Conservation (phyloP, 1,284 basidiomycete species). For the Marasmius sp. region DNA sequence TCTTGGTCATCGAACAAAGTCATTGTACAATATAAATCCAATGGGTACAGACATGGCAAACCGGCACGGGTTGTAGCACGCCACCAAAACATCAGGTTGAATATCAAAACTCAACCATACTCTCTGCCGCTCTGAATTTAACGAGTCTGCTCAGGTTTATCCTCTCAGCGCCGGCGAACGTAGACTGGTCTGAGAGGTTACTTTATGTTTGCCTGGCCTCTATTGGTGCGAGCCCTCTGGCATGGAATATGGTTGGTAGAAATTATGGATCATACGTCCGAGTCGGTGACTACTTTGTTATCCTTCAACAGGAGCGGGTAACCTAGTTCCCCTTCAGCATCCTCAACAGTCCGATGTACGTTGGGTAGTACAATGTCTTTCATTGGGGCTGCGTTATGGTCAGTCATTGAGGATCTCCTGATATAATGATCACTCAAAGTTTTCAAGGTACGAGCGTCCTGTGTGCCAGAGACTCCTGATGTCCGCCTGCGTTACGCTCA, state of each 20-base stretch:
- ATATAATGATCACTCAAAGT: background rate
- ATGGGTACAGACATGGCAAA: no score
- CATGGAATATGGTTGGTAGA: conserved; percentile 10
- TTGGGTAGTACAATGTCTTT: no score
- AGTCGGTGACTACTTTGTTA: conserved; percentile 15
- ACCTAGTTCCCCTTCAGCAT: no score
- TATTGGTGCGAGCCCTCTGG: conserved; percentile 7
- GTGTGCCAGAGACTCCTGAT: background rate
- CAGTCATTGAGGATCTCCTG: no score
- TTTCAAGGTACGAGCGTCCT: background rate
- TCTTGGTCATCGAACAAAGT: no score
- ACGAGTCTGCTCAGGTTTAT: background rate
- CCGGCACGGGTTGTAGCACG: no score
- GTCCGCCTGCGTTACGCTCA: background rate
- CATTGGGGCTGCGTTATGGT: no score
- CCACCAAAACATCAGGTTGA: no score
- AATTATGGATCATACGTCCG: conserved; percentile 17
- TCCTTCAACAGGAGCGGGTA: conserved; percentile 3
- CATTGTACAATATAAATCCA: no score
- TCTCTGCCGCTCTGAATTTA: background rate
- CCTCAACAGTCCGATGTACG: no score
- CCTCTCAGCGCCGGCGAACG: background rate
- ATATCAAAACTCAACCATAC: background rate
- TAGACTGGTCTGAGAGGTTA: conserved; percentile 15
- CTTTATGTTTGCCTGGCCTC: conserved; percentile 10